Evolutionary conservation across 169 alveolate genomes (phyloP), one percentile per base, ranked within the genome.

Genomic region (Plasmodium relictum): DNA sequence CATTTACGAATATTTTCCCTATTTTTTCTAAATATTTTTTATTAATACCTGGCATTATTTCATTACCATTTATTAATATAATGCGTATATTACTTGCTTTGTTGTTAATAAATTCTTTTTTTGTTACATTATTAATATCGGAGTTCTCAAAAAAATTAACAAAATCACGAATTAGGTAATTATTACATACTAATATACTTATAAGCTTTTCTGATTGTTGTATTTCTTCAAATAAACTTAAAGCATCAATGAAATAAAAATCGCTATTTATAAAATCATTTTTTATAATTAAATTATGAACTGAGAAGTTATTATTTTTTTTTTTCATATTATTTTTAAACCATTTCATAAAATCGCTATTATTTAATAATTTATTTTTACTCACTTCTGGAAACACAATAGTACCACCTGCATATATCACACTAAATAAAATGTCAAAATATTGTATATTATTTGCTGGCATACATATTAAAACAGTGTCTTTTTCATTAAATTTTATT

Each of bases 121-220:
- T 83, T 48, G 91, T 83, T 69, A 61, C 44, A 2, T 54, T 68
- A 39, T 83, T 72, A 22, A 83, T 83, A 52, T 68, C 74, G 14
- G 74, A 69, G n/a, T 83, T 66, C 68, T 83, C 78, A 66, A 66
- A 68, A 83, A 83, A 83, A 24, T 9, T 18, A 52, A 83, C 37
- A 69, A 83, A 68, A 56, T 83, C 91, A 18, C 86, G 91, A 54
- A 83, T 68, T 83, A 83, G 54, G 56, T 83, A 83, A 83, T 83
- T 83, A 18, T 83, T 83, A 42, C 83, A 83, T 20, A 83, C 56
- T 0, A 83, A 14, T 8, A 58, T 52, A 54, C 45, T 83, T 56
- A 83, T 83, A 14, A 37, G 16, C 18, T 24, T 42, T 52, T 39
- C 42, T 6, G 24, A 9, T 22, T 83, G 58, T 26, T 31, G 41